Conservation (phyloP, 768 basidiomycete genomes). For the Trametes maxima region DNA sequence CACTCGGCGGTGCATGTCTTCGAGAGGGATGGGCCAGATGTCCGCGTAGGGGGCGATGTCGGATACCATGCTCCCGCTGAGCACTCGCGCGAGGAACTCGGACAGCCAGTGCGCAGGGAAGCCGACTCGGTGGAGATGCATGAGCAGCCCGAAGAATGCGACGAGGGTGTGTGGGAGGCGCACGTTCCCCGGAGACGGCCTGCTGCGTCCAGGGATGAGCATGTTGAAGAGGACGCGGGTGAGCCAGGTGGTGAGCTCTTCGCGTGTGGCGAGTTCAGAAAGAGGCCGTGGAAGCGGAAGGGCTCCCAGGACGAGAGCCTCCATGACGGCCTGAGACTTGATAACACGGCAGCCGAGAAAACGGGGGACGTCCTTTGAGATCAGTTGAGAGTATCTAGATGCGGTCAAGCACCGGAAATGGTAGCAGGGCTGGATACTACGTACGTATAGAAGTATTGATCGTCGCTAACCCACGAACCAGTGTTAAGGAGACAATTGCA, state of each 20-base stretch:
- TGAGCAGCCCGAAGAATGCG: constrained; percentile 36
- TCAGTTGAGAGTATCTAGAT: constrained; percentile 34
- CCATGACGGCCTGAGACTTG: constrained; percentile 12
- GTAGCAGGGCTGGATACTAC: neutral
- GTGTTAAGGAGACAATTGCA: constrained; percentile 37
- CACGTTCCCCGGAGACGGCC: constrained; percentile 30
- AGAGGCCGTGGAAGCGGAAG: constrained; percentile 14
- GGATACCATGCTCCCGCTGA: constrained; percentile 31
- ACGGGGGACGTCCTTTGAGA: constrained; percentile 31
- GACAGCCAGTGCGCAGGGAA: constrained; percentile 43
- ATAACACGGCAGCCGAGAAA: constrained; percentile 33
- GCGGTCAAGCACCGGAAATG: neutral
- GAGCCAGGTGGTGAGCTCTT: constrained; percentile 38
- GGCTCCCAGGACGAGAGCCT: constrained; percentile 1
- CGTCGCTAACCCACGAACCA: constrained; percentile 33
- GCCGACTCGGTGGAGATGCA: constrained; percentile 37
- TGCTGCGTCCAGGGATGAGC: constrained; percentile 30
- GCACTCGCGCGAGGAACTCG: constrained; percentile 33
- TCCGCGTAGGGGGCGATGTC: constrained; percentile 33
- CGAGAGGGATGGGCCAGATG: constrained; percentile 31
- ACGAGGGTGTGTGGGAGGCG: constrained; percentile 38
- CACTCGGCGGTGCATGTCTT: constrained; percentile 21
- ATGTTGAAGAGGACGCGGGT: constrained; percentile 37
- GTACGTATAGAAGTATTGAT: constrained; percentile 36
- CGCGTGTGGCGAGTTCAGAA: constrained; percentile 29